Percentiles rank a stretch among this genome's conserved stretches.
These are phyloP conservation scores for Tympanopsis confertula DNA, from an alignment of 2,329 filamentous ascomycete genomes.

Conservation along the genomic window DNA sequence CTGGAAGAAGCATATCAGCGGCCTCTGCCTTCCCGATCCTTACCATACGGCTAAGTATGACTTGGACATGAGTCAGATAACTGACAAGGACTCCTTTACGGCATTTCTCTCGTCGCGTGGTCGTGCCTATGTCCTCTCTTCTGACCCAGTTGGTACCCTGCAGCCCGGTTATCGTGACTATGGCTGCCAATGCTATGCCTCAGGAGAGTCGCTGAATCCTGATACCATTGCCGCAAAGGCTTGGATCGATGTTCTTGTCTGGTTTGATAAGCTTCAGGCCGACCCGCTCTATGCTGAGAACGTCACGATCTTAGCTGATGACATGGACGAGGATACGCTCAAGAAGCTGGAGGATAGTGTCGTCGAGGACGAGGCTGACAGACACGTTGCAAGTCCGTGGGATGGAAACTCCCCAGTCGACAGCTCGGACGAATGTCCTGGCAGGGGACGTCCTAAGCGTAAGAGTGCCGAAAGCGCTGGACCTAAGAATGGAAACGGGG, in stretches of 20 bases:
- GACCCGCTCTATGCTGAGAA: neutral
- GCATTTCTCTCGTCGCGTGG: neutral
- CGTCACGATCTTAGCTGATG: no score
- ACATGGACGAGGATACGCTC: no score
- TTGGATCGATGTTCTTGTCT: neutral
- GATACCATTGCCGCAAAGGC: neutral
- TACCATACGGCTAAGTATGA: neutral
- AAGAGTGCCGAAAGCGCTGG: no score
- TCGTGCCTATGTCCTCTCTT: neutral
- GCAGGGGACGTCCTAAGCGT: no score
- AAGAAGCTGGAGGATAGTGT: no score
- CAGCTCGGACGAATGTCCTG: no score
- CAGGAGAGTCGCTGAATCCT: neutral
- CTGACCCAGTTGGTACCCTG: neutral
- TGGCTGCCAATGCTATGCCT: neutral
- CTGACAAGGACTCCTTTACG: neutral
- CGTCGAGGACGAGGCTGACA: no score
- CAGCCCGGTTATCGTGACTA: neutral
- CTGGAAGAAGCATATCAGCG: neutral
- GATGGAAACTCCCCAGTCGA: no score
- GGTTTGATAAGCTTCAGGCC: neutral
- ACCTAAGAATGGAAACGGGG: no score
- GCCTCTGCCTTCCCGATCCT: neutral
- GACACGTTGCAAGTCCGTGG: no score
- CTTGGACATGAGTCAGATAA: neutral